These are phyloP conservation scores for Sindora glabra DNA, from an alignment of 306 rosid genomes.

Conservation along the genomic window DNA sequence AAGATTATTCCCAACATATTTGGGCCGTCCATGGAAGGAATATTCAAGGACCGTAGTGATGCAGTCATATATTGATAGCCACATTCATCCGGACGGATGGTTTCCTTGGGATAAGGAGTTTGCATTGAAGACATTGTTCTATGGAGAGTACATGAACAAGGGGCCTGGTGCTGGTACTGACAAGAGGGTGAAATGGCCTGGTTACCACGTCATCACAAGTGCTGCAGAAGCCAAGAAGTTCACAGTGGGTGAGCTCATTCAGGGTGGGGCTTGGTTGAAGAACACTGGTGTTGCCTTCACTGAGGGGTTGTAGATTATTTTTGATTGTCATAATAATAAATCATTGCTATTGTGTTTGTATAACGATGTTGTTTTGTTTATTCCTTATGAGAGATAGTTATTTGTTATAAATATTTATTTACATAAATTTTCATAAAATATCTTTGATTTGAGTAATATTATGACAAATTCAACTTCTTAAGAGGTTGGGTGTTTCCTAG, in stretches of 20 bases:
- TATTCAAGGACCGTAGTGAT: slow-evolving; percentile 44
- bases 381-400: too few relatives aligned
- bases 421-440: too few relatives aligned
- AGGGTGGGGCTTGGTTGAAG: slow-evolving; percentile 45
- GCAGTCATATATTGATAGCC: slow-evolving; percentile 36
- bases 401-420: too few relatives aligned
- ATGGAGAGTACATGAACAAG: slow-evolving; percentile 37
- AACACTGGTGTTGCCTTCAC: slow-evolving; percentile 33
- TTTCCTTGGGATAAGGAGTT: slow-evolving; percentile 35
- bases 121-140: slow-evolving; percentile 37
- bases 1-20: slow-evolving; percentile 10
- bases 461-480: too few relatives aligned
- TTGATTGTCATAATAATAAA: too few relatives aligned
- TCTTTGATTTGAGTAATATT: too few relatives aligned
- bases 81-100: slow-evolving; percentile 45
- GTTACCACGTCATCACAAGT: slow-evolving; percentile 31
- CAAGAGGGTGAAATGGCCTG: slow-evolving; percentile 50
- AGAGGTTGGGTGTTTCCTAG: too few relatives aligned
- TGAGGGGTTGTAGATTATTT: slow-evolving; percentile 24
- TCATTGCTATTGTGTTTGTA: too few relatives aligned
- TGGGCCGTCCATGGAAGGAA: slow-evolving; percentile 58
- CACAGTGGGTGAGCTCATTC: slow-evolving; percentile 42
- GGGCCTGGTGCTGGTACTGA: slow-evolving; percentile 43
- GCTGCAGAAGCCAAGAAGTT: slow-evolving; percentile 32
- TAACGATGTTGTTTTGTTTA: too few relatives aligned